Conservation (phyloP, 2,329 filamentous ascomycete genomes). For the Rutstroemia sp. region DNA sequence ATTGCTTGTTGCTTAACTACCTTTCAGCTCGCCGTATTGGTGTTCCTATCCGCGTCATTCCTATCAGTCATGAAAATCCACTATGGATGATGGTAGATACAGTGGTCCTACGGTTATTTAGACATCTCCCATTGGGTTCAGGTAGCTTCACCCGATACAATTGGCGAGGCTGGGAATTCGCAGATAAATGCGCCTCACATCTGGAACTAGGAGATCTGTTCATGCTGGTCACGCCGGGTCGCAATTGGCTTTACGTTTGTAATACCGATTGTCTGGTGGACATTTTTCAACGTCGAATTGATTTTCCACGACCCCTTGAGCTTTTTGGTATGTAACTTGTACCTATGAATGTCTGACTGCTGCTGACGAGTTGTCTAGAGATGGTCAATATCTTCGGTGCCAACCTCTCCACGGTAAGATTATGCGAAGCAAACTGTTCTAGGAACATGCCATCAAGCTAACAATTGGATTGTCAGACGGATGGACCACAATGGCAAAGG, state of each 20-base stretch:
- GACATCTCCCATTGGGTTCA: no score
- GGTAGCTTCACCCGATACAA: background rate
- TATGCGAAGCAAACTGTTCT: background rate
- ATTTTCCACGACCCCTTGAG: background rate
- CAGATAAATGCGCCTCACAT: background rate
- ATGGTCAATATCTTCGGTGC: constrained; percentile 1
- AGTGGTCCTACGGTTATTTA: background rate
- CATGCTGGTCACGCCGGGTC: background rate
- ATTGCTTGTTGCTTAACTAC: background rate
- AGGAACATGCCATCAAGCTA: no score
- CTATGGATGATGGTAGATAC: background rate
- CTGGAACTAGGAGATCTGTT: background rate
- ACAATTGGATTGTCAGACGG: no score
- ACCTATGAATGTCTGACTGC: background rate
- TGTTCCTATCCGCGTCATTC: background rate
- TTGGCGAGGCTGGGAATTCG: background rate
- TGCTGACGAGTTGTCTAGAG: background rate
- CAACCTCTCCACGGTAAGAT: background rate
- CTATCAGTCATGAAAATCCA: background rate
- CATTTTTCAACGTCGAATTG: background rate
- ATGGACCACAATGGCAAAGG: background rate
- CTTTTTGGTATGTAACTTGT: background rate
- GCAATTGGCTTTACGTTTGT: background rate
- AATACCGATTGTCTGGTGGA: background rate
- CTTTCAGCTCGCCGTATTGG: background rate